Base-by-base conservation (phyloP, 176 grass and related monocot species). In the Chloris gayana region DNA sequence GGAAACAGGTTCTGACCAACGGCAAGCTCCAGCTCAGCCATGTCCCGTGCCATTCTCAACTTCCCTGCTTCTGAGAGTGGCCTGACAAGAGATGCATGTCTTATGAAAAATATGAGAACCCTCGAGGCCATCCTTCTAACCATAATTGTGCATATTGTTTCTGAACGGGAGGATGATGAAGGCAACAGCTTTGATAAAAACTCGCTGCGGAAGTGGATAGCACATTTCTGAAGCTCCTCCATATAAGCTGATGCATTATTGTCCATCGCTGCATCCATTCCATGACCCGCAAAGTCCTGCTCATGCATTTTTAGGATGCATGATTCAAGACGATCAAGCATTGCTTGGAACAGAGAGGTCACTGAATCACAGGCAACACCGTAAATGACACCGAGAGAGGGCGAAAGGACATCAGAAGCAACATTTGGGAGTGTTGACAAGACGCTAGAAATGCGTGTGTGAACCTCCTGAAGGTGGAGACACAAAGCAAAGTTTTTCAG, bases 11-110 rank as follows among this genome's bases (percentile, higher is more conserved):
- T 99, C 86, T 99, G 97, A 34, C 93, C 88, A 75, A 99, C 68
- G 1, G 97, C 88, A 3, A 95, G 90, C 77, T 99, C 97, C 34
- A 99, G 73, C 83, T 99, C 97, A 1, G 93, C 97, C 93, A 99
- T 99, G 82, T 99, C 97, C 73, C 91, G 90, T n/a, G 97, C 88
- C 88, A 99, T 89, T 86, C 92, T 90, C 74, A 99, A 77, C 80
- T 99, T 99, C 49, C 97, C 97, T 2, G 97, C 87, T 82, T 99
- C 96, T 35, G 96, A 99, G n/a, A 99, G 90, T 85, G 93, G 96
- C 64, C 93, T 91, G 18, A 99, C 84, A 68, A 99, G 92, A 65
- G 96, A 90, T 67, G 96, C 93, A 59, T 99, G 93, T 80, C 96
- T 93, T 78, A 99, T 99, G 74, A 99, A 99, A 78, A 95, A 95